A percentile compares a stretch with the other conserved stretches of the same genome.
These are phyloP conservation scores for Ophiostoma populinum DNA, from an alignment of 2,329 filamentous ascomycete genomes.

Conservation along the genomic window DNA sequence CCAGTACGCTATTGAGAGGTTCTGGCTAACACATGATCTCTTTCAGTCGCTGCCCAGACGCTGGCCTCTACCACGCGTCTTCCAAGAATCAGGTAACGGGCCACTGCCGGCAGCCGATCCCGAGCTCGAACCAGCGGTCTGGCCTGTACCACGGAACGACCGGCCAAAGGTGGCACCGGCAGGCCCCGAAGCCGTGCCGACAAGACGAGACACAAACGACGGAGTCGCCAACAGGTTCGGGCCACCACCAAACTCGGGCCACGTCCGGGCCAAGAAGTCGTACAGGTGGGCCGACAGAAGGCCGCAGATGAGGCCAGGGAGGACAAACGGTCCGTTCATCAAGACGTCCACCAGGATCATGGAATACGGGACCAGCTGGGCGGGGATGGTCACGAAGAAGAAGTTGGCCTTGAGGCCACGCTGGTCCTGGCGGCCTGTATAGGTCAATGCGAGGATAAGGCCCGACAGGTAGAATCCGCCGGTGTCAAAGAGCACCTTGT, in stretches of 20 bases:
- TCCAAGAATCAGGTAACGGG: slow-evolving; percentile 46
- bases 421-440: slow-evolving; percentile 77
- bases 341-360: slow-evolving; percentile 63
- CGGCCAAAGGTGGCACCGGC: slow-evolving; percentile 42
- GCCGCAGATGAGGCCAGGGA: slow-evolving; percentile 55
- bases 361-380: slow-evolving; percentile 64
- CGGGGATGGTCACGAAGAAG: slow-evolving; percentile 68
- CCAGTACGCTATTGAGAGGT: too few species aligned
- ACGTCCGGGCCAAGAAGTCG: slow-evolving; percentile 77
- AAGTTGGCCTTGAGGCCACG: slow-evolving; percentile 59
- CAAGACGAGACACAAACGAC: slow-evolving; percentile 48
- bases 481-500: slow-evolving; percentile 31
- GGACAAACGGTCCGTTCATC: slow-evolving; percentile 36
- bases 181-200: slow-evolving; percentile 28
- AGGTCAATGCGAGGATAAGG: slow-evolving; percentile 62
- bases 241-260: slow-evolving; percentile 77
- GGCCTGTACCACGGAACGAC: slow-evolving; percentile 27
- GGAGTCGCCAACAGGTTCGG: slow-evolving; percentile 62
- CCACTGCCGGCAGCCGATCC: too few species aligned
- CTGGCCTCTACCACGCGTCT: slow-evolving; percentile 41
- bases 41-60: too few species aligned
- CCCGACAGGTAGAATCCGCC: slow-evolving; percentile 40
- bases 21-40: too few species aligned
- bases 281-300: slow-evolving; percentile 76
- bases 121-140: slow-evolving; percentile 23